phyloP scores from a whole-genome alignment of 768 basidiomycete species.

The Suillus weaverae region DNA sequence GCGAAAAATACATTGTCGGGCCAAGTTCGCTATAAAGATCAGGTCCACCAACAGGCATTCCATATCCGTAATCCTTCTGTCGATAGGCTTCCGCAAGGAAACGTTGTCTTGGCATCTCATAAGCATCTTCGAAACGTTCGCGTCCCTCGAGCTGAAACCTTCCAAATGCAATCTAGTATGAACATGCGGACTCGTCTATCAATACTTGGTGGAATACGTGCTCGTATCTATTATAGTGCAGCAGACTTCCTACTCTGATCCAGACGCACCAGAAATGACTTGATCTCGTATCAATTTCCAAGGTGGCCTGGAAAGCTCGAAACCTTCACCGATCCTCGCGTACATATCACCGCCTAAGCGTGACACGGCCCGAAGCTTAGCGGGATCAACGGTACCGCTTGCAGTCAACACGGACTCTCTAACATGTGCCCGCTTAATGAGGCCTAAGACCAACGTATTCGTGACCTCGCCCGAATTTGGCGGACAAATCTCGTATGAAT shows the following conservation, averaged over 20 bases:
- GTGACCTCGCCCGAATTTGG: conserved; percentile 38
- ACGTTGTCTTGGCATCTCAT: conserved; percentile 5
- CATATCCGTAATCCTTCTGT: conserved; percentile 1
- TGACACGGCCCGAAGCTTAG: conserved; percentile 48
- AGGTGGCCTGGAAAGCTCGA: conserved; percentile 43
- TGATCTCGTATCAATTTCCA: conserved; percentile 34
- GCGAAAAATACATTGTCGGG: background rate
- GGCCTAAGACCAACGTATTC: conserved; percentile 51
- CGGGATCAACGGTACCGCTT: conserved; percentile 44
- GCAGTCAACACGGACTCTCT: conserved; percentile 48
- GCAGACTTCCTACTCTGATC: background rate
- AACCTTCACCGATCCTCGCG: conserved; percentile 46
- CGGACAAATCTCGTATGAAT: conserved; percentile 47
- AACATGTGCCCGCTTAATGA: conserved; percentile 54
- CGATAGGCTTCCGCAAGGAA: background rate
- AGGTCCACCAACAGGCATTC: background rate
- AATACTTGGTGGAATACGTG: background rate
- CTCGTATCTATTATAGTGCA: background rate
- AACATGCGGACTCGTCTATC: background rate
- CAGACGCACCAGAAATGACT: background rate
- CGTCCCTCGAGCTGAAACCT: conserved; percentile 2
- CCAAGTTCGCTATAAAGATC: background rate
- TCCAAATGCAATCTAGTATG: conserved; percentile 3
- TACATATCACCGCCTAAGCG: conserved; percentile 60
- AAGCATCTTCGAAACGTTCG: background rate